These are phyloP conservation scores for Eucalyptus sideroxylon DNA, from an alignment of 345 rosid genomes.

Conservation along the genomic window DNA sequence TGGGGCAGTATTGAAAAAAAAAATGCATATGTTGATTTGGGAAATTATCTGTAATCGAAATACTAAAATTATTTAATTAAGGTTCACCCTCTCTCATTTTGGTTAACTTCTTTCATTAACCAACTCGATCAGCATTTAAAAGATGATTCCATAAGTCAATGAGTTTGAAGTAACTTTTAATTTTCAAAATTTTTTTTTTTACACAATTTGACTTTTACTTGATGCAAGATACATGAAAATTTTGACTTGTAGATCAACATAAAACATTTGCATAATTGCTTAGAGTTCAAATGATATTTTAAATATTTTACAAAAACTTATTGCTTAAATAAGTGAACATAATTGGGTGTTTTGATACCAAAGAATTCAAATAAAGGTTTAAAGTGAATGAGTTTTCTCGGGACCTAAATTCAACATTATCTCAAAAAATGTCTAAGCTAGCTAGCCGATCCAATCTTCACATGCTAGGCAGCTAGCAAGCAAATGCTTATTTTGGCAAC, in stretches of 20 bases:
- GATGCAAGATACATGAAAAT: not conserved
- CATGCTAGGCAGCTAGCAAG: no score
- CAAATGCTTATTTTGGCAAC: no score
- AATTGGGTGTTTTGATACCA: not conserved
- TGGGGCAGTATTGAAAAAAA: not conserved
- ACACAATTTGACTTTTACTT: not conserved
- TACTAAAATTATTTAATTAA: no score
- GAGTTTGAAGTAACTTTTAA: not conserved
- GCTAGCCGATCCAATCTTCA: no score
- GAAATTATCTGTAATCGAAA: fast-evolving
- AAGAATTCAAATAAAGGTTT: fast-evolving
- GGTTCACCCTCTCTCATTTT: no score
- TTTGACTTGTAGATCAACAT: not conserved
- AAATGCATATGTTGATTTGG: fast-evolving
- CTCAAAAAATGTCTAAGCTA: no score
- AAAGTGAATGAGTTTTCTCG: fast-evolving
- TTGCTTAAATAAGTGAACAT: not conserved
- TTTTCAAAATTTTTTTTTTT: not conserved
- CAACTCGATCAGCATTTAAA: no score
- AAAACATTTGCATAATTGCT: not conserved
- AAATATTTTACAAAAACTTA: not conserved
- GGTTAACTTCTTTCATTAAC: no score
- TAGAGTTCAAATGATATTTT: not conserved
- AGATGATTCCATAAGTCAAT: not conserved
- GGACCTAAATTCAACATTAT: no score